These are phyloP conservation scores for Phytopythium ostracodes DNA, from an alignment of 352 stramenopile species.

Conservation along the genomic window DNA sequence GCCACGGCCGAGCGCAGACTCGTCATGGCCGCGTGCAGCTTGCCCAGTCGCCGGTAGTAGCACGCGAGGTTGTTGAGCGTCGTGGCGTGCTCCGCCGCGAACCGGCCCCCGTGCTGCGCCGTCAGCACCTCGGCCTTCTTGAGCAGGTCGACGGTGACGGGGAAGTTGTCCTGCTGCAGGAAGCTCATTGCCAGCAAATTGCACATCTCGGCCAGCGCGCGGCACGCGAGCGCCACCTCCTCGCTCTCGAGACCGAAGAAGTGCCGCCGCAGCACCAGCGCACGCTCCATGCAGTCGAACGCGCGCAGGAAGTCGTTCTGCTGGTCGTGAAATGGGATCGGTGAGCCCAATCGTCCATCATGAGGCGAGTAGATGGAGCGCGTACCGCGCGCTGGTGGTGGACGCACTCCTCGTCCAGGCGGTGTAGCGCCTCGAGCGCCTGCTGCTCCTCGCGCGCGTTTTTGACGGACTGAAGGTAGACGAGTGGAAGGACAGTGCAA, in stretches of 20 bases:
- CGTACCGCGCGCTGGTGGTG: constrained; percentile 78
- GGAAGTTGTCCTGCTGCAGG: constrained; percentile 91
- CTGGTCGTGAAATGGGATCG: neutral
- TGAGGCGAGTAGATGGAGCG: too few relatives aligned
- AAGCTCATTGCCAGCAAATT: constrained; percentile 94
- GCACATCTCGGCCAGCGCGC: constrained; percentile 91
- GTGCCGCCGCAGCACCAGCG: constrained; percentile 87
- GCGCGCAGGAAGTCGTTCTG: constrained; percentile 91
- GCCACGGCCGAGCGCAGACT: constrained; percentile 89
- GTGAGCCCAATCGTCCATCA: too few relatives aligned
- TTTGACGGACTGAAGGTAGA: constrained; percentile 17
- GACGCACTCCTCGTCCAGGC: constrained; percentile 88
- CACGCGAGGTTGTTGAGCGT: constrained; percentile 94
- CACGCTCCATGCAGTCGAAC: constrained; percentile 91
- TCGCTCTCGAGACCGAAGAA: constrained; percentile 90
- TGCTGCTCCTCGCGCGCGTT: constrained; percentile 52
- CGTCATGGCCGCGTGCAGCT: constrained; percentile 88
- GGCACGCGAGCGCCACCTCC: constrained; percentile 84
- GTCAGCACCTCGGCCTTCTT: constrained; percentile 93
- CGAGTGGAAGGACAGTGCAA: neutral
- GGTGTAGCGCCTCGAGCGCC: constrained; percentile 87
- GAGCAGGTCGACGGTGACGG: constrained; percentile 88
- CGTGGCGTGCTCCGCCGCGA: constrained; percentile 67
- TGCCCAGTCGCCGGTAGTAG: constrained; percentile 87
- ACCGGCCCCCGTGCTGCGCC: constrained; percentile 51